phyloP scores from a whole-genome alignment of 2,329 filamentous ascomycete genomes.

The Pseudophaeomoniella oleicola region DNA sequence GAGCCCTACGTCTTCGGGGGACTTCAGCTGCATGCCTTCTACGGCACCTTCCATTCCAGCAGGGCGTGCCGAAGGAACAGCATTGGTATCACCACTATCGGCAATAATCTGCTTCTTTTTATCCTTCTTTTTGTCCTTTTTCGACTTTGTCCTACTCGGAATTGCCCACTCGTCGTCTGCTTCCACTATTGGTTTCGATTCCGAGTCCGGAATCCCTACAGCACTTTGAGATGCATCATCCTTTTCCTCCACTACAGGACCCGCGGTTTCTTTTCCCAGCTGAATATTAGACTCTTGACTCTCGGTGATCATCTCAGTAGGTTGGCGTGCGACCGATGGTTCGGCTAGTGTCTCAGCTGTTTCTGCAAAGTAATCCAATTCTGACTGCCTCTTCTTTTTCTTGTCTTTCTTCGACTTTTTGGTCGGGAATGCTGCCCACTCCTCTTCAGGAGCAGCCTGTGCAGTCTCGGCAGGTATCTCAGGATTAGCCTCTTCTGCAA shows the following conservation, averaged over 20 bases:
- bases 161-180: constrained; percentile 11
- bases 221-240: background rate
- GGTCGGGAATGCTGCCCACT: too few species aligned
- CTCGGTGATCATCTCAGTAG: background rate
- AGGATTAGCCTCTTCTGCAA: background rate
- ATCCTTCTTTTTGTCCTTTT: constrained; percentile 10
- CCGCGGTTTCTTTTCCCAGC: background rate
- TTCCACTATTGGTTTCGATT: constrained; percentile 1
- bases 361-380: constrained; percentile 3
- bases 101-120: constrained; percentile 4
- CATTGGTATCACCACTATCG: background rate
- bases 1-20: too few species aligned
- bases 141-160: constrained; percentile 15
- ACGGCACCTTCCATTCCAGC: background rate
- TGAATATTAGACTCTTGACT: background rate
- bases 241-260: background rate
- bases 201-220: background rate
- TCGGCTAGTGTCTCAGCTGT: background rate
- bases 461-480: constrained; percentile 2
- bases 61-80: background rate
- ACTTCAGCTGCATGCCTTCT: too few species aligned
- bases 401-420: constrained; percentile 12
- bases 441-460: constrained; percentile 1
- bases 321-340: too few species aligned
- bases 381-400: constrained; percentile 17